A percentile compares a stretch with the other conserved stretches of the same genome.
Evolutionary conservation across 2,329 filamentous ascomycete species (phyloP).

Genomic region (Pezicula carpinea): DNA sequence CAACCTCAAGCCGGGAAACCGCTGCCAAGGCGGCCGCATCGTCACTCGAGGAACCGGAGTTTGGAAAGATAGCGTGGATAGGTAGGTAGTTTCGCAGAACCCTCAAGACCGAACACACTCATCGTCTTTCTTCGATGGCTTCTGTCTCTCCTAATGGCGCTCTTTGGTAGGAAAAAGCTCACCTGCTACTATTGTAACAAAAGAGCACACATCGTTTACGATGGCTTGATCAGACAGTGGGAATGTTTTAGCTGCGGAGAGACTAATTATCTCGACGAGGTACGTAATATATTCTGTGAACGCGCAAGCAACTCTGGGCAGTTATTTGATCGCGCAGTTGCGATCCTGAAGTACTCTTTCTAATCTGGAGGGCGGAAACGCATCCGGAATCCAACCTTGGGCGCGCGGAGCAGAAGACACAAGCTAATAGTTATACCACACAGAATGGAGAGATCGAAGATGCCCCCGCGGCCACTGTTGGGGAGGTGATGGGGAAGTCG

Average conservation of each 20-base stretch:
- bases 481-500: conserved; percentile 35
- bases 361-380: too few species aligned
- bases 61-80: too few species aligned
- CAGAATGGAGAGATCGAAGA: conserved; percentile 88
- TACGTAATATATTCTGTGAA: conserved; percentile 34
- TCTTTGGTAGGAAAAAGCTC: conserved; percentile 33
- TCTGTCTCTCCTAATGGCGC: conserved; percentile 15
- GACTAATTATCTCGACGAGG: conserved; percentile 84
- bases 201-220: conserved; percentile 55
- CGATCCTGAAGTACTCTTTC: too few species aligned
- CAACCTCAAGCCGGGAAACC: background rate
- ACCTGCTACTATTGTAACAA: conserved; percentile 82
- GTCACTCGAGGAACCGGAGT: background rate
- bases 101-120: too few species aligned
- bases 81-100: too few species aligned
- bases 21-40: background rate
- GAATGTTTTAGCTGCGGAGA: conserved; percentile 76
- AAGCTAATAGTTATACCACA: background rate
- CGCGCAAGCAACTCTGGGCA: too few species aligned
- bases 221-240: conserved; percentile 59
- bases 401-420: too few species aligned
- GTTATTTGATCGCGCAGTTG: too few species aligned
- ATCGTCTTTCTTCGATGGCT: background rate
- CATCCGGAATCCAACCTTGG: too few species aligned
- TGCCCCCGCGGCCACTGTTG: conserved; percentile 63